Conservation (phyloP, 2,329 filamentous ascomycete species). For the Dothistroma septosporum region DNA sequence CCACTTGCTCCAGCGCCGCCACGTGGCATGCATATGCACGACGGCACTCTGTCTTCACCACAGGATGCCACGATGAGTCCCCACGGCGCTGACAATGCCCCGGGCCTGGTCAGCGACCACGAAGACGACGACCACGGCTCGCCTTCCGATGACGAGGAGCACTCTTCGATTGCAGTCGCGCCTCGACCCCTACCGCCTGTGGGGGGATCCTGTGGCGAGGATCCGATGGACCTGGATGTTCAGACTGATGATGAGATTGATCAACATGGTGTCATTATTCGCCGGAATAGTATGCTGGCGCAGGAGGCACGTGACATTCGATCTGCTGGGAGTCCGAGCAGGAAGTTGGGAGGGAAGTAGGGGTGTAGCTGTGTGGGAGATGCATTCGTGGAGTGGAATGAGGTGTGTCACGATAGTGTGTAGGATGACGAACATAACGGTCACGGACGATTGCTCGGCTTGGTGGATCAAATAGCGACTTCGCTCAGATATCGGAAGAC, state of each 20-base stretch:
- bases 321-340: conserved; percentile 21
- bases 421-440: conserved; percentile 1
- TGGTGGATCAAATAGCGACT: background rate
- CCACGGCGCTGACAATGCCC: conserved; percentile 47
- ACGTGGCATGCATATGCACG: conserved; percentile 13
- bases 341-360: conserved; percentile 21
- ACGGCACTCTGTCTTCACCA: conserved; percentile 30
- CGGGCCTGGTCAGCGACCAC: conserved; percentile 49
- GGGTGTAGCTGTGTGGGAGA: background rate
- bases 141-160: conserved; percentile 31
- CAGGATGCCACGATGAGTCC: conserved; percentile 41
- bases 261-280: conserved; percentile 34
- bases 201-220: conserved; percentile 23
- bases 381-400: background rate
- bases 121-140: conserved; percentile 44
- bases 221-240: conserved; percentile 35
- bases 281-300: conserved; percentile 32
- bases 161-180: conserved; percentile 21
- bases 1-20: conserved; percentile 26
- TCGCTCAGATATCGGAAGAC: background rate
- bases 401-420: background rate
- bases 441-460: background rate
- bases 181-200: conserved; percentile 26
- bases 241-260: conserved; percentile 36
- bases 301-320: conserved; percentile 21